Base-by-base conservation (phyloP, 164 flowering plant species). In the Piper longum region DNA sequence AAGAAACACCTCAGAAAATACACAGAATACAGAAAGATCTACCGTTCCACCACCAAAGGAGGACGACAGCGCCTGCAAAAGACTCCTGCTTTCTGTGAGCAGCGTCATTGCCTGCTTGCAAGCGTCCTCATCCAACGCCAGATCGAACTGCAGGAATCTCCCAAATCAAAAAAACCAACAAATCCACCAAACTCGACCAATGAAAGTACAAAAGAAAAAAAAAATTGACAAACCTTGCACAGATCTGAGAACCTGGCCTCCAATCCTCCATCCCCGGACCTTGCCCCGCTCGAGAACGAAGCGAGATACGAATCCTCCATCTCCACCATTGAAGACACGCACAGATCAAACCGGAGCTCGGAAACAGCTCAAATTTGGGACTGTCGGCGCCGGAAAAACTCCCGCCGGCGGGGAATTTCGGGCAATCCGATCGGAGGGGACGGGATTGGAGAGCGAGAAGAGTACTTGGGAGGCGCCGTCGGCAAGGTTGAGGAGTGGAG, bases 11-110 rank as follows among this genome's bases (percentile, higher is more conserved):
- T 4, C 52, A 9, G 3, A 5, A 48, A 8, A 12, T 9, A 5
- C 14, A 14, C 8, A 48, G 52, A 26, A 26, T 7, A 16, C 40
- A 36, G 13, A 55, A 16, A 56, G 19, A 9, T 16, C 7, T 76
- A 90, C 99, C 76, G 76, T 69, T 66, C 83, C 87, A 60, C 67
- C 77, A 63, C 95, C 95, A 68, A 88, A 68, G 1, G 87, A 48
- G 0, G 89, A 75, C 54, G 71, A 62, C 62, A 78, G 85, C 4
- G 85, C 68, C 60, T 69, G 52, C 39, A 95, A 63, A 61, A 85
- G 73, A 58, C 74, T 81, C 65, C 84, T 87, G 71, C 88, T 84
- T 64, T 87, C 88, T 44, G 48, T 72, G 41, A 88, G 80, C 63
- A 95, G 73, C 71, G 72, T 77, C 68, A 76, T 63, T 12, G 89